These are phyloP conservation scores for Tardiomyces digboiensis DNA, from an alignment of 1,139 yeast genomes.

Conservation along the genomic window DNA sequence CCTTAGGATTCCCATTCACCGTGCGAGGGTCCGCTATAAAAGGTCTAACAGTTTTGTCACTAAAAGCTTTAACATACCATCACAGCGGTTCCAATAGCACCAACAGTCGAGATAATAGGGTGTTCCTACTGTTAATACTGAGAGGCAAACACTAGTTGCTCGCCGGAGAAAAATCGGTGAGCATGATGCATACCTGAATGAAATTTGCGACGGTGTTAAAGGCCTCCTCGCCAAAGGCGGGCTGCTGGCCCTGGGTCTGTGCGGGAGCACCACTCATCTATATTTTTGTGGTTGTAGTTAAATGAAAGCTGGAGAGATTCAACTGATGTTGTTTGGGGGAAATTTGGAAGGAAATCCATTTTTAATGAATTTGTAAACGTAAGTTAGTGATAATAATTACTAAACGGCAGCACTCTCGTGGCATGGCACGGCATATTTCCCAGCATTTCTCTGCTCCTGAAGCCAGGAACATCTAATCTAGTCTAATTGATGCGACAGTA, in stretches of 20 bases:
- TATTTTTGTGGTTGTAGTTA: not conserved
- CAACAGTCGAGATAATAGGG: conserved; percentile 66
- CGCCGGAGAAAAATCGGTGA: too few relatives aligned
- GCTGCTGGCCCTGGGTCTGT: not conserved
- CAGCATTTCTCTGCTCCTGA: too few relatives aligned
- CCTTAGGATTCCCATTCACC: too few relatives aligned
- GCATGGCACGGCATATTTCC: too few relatives aligned
- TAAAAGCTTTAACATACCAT: conserved; percentile 2
- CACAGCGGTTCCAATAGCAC: conserved; percentile 49
- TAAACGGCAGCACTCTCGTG: too few relatives aligned
- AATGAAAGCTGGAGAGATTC: not conserved
- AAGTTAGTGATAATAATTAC: too few relatives aligned
- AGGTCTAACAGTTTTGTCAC: not conserved
- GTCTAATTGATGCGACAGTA: too few relatives aligned
- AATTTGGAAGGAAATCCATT: too few relatives aligned
- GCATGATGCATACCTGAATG: conserved; percentile 8
- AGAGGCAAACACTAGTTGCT: too few relatives aligned
- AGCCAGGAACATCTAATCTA: too few relatives aligned
- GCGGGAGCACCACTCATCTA: not conserved
- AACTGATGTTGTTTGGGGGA: too few relatives aligned
- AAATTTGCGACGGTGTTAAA: conserved; percentile 38
- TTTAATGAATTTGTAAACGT: too few relatives aligned
- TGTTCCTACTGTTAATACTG: conserved; percentile 34
- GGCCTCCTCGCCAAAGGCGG: conserved; percentile 50
- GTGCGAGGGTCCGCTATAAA: not conserved